Evolutionary conservation across 148 eudicot genomes (phyloP).

Genomic region (Spergularia bocconei): DNA sequence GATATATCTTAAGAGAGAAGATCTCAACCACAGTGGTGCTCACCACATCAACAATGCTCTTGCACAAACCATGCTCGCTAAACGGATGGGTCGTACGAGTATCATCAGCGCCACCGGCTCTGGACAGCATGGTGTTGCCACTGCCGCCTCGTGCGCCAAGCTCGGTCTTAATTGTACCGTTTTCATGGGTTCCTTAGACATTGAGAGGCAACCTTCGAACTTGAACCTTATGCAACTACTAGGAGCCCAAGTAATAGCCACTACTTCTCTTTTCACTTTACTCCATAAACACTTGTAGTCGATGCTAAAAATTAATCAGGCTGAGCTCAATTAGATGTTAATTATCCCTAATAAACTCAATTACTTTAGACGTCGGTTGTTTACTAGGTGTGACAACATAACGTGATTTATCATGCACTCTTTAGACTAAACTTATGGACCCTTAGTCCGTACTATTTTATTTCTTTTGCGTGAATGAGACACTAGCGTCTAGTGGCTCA

Average conservation of each 20-base stretch:
- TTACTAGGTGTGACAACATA: too few relatives aligned
- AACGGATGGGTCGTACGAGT: conserved; percentile 47
- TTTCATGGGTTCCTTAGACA: conserved; percentile 55
- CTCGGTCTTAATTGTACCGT: conserved; percentile 49
- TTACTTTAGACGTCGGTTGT: too few relatives aligned
- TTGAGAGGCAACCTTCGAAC: conserved; percentile 53
- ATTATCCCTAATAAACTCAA: too few relatives aligned
- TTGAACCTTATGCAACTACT: conserved; percentile 49
- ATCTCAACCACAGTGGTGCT: conserved; percentile 74
- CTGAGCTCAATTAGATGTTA: too few relatives aligned
- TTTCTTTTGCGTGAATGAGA: too few relatives aligned
- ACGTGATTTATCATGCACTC: too few relatives aligned
- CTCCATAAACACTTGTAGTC: too few relatives aligned
- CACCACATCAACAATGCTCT: conserved; percentile 88
- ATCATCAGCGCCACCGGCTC: conserved; percentile 71
- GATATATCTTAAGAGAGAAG: conserved; percentile 81
- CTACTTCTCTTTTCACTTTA: not conserved
- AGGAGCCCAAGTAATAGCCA: conserved; percentile 57
- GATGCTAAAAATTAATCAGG: too few relatives aligned
- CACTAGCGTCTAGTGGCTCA: too few relatives aligned
- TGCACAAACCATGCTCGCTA: conserved; percentile 78
- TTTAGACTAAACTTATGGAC: too few relatives aligned
- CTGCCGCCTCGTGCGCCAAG: conserved; percentile 79
- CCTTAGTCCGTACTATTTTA: too few relatives aligned
- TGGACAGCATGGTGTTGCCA: conserved; percentile 83